Percentiles rank a stretch among this genome's conserved stretches.
Evolutionary conservation across 2,329 filamentous ascomycete genomes (phyloP).

Genomic region (Allantophomopsis cytisporea): DNA sequence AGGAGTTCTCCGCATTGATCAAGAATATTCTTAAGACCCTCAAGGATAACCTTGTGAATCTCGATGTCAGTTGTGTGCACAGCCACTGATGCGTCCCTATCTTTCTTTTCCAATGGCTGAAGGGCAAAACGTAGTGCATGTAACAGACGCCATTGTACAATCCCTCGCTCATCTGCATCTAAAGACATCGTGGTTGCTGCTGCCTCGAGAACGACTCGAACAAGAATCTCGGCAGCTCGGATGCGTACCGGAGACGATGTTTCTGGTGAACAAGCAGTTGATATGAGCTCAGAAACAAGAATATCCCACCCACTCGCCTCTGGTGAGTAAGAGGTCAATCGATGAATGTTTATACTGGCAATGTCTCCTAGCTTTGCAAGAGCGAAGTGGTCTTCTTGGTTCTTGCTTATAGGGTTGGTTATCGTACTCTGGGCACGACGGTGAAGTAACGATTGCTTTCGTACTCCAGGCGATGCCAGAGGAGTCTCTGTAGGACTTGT

Average conservation of each 20-base stretch:
- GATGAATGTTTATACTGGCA: slow-evolving; percentile 59
- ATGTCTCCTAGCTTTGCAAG: slow-evolving; percentile 63
- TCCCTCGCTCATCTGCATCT: slow-evolving; percentile 33
- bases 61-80: slow-evolving; percentile 56
- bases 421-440: slow-evolving; percentile 29
- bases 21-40: slow-evolving; percentile 68
- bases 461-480: slow-evolving; percentile 7
- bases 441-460: slow-evolving; percentile 15
- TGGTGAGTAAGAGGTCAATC: slow-evolving; percentile 55
- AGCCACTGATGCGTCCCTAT: slow-evolving; percentile 38
- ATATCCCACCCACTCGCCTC: slow-evolving; percentile 63
- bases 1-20: slow-evolving; percentile 82
- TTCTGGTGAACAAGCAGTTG: slow-evolving; percentile 30
- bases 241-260: slow-evolving; percentile 38
- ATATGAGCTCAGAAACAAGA: slow-evolving; percentile 41
- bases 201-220: slow-evolving; percentile 41
- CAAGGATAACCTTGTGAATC: slow-evolving; percentile 67
- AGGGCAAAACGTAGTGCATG: slow-evolving; percentile 51
- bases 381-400: slow-evolving; percentile 52
- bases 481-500: slow-evolving; percentile 8
- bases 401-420: slow-evolving; percentile 31
- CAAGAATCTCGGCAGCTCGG: slow-evolving; percentile 51
- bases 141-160: slow-evolving; percentile 61
- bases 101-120: slow-evolving; percentile 37
- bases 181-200: slow-evolving; percentile 40